Base-by-base conservation (phyloP, 2,329 filamentous ascomycete genomes). In the Xylariaceae sp. region DNA sequence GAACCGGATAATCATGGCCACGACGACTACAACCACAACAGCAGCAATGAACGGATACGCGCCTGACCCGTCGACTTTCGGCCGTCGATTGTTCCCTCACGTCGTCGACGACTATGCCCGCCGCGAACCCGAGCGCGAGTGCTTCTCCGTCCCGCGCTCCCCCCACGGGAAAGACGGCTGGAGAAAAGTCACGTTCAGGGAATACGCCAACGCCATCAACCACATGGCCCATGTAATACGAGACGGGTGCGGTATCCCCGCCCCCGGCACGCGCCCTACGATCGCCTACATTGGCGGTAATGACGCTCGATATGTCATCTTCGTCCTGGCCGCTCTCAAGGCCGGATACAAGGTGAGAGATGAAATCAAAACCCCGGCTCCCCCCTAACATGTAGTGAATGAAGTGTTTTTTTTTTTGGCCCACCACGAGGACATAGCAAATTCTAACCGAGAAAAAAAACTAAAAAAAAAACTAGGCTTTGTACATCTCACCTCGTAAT, bases 401-500 rank as follows among this genome's bases (percentile, higher is more conserved):
- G 19, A 19, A 19, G 19, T 19, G 19, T 19, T 19, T 19, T 19
- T 19, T 19, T 19, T 19, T 19, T 19, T 19, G 19, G 19, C 19
- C 19, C 19, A 19, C 19, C 19, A 19, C 19, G 19, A 19, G 19
- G 19, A 19, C 19, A 19, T 19, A 19, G 19, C 19, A 19, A 19
- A 19, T 19, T 19, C 19, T 19, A 19, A 19, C 35, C 35, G 35
- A 3, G 35, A 29, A 4, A 6, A 8, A 6, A 26, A 31, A 47
- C 45, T 55, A 26, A 54, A 40, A 32, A 6, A 9, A 9, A 19
- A 34, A 3, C 32, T 12, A 73, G 68, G 69, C 72, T 2, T 65
- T 78, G 5, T 71, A 76, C 41, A 72, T 77, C 42, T 78, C 75
- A 19, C 70, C 73, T 0, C 71, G 76, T 2, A 79, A 78, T 57